Base-by-base conservation (phyloP, 1,284 basidiomycete genomes). In the Neonothopanus nambi region DNA sequence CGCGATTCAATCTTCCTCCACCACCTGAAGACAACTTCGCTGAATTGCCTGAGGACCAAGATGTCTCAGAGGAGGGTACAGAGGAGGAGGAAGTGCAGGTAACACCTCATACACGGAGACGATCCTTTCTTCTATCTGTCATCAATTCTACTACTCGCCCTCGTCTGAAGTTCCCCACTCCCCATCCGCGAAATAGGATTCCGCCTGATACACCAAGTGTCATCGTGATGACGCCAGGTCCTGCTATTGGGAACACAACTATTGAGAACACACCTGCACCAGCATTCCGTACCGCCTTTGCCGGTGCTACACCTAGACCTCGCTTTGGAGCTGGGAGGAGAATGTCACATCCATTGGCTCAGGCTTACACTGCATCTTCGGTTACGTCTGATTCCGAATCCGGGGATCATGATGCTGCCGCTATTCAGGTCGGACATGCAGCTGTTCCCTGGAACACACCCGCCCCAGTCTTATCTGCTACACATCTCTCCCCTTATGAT, bases 111-210 rank as follows among this genome's bases (percentile, higher is more conserved):
- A 79, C 82, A 11, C 82, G 86, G 56, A 81, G 85, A 40, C 78
- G 81, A 17, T 89, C 88, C 0, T 91, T 91, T 70, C 77, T 91
- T 5, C 75, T 91, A 33, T 84, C 84, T 3, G 84, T 91, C 17
- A 88, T 91, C 63, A 87, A 91, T 64, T 89, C 87, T 2, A 87
- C 83, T 2, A 73, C 86, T 1, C 80, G 87, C n/a, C 88, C 89
- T 0, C 79, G 85, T 5, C 73, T 87, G 58, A 81, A 79, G 52
- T 67, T 78, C 49, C 76, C 80, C 9, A 89, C 87, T 1, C 89
- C 89, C 17, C 84, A 87, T 66, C 84, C 82, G 5, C 73, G 76
- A 18, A 68, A 69, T 48, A 70, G 68, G 23, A 17, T 53, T 30
- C 51, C 66, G 26, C 55, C 65, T 15, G 61, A 63, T 8, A 70